These are phyloP conservation scores for Pseudogymnoascus sp. DNA, from an alignment of 2,329 filamentous ascomycete genomes.

Conservation along the genomic window DNA sequence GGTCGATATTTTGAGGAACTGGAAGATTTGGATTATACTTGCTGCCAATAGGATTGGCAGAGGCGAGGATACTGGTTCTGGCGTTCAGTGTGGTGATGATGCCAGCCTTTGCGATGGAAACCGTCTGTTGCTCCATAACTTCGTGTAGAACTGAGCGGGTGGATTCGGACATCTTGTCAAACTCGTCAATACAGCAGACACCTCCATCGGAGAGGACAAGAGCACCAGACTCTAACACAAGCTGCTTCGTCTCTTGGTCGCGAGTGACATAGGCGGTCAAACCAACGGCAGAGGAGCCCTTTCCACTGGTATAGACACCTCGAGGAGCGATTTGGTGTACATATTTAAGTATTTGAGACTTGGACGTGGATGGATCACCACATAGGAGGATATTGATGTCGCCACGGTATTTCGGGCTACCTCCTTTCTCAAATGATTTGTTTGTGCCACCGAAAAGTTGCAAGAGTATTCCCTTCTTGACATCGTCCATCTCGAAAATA, in stretches of 20 bases:
- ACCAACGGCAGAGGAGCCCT: constrained; percentile 68
- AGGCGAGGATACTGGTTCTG: constrained; percentile 88
- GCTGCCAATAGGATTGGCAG: constrained; percentile 94
- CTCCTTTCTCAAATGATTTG: constrained; percentile 94
- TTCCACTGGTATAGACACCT: constrained; percentile 68
- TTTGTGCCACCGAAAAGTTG: constrained; percentile 97
- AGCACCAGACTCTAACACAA: constrained; percentile 67
- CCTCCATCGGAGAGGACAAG: constrained; percentile 66
- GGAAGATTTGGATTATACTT: constrained; percentile 95
- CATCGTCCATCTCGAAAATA: constrained; percentile 95
- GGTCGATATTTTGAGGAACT: constrained; percentile 95
- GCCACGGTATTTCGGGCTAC: constrained; percentile 88
- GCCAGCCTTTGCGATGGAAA: constrained; percentile 69
- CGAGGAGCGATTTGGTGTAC: constrained; percentile 96
- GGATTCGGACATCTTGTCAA: constrained; percentile 71
- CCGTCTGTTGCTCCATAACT: constrained; percentile 75
- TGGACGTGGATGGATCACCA: constrained; percentile 92
- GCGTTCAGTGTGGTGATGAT: constrained; percentile 89
- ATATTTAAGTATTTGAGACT: constrained; percentile 90
- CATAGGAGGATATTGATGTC: constrained; percentile 97
- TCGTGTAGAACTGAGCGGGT: constrained; percentile 68
- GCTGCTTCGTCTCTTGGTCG: constrained; percentile 63
- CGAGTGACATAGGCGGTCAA: constrained; percentile 70
- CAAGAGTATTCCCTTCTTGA: constrained; percentile 95
- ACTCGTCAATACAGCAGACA: constrained; percentile 72